Base-by-base conservation (phyloP, 2,329 filamentous ascomycete species). In the Aspergillus sp. region DNA sequence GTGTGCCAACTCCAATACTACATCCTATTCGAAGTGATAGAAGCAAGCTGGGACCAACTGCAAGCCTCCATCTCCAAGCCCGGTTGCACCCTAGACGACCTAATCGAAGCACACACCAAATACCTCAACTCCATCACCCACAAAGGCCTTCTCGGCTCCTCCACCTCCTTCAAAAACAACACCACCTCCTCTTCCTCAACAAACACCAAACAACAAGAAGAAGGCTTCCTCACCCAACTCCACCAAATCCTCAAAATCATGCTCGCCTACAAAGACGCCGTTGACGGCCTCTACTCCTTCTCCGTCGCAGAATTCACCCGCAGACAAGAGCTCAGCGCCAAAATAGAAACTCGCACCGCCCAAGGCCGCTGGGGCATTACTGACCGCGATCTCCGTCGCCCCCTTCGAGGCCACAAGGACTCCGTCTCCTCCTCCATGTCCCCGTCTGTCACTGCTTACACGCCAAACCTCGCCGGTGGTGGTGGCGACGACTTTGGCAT, bases 1-100 rank as follows among this genome's bases (percentile, higher is more conserved):
- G 89, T 98, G 71, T 92, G 92, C 65, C 95, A 99, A 77, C 84
- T 99, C 13, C 95, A 99, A 76, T 97, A 98, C 80, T 99, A 99
- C 76, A 97, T 99, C 67, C 84, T 99, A 9, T 99, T 98, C 72
- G 95, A 99, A 76, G 95, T 99, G 67, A 98, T 99, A 68, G 95
- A 99, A 76, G 90, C 91, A 38, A 95, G 91, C 52, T 99, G 95
- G 96, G 91, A 91, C 63, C 90, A 94, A 72, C 84, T 99, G 2
- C 91, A 97, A 75, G 85, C 87, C 28, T 89, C 90, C 32, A 89
- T 98, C 63, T 87, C 85, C 58, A 92, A 91, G 73, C 91, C 94
- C 13, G 91, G 91, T 67, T 93, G 90, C 72, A 99, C 95, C 0
- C 85, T 99, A 10, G 96, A 99, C 79, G 95, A 98, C 71, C 84